Evolutionary conservation across 495 filamentous ascomycete species (phyloP).

Genomic region (Xylaria acuta): DNA sequence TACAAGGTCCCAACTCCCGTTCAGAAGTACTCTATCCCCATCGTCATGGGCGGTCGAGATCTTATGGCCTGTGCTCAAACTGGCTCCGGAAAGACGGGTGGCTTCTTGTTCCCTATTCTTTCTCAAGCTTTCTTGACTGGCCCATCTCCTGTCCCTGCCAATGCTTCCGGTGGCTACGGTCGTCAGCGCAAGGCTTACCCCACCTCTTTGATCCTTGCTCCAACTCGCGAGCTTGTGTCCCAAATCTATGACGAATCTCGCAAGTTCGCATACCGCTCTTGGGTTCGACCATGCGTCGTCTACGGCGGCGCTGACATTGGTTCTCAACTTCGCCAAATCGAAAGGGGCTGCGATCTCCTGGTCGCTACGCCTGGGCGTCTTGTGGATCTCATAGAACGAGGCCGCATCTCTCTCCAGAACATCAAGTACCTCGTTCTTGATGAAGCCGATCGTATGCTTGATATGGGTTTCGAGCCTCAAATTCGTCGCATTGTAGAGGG

Average conservation of each 20-base stretch:
- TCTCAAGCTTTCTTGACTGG: conserved; percentile 93
- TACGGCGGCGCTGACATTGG: conserved; percentile 99
- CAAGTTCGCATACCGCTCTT: conserved; percentile 98
- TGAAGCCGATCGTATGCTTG: conserved; percentile 99
- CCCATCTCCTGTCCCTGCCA: conserved; percentile 70
- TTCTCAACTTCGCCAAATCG: conserved; percentile 94
- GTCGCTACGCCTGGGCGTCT: conserved; percentile 97
- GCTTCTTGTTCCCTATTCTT: conserved; percentile 97
- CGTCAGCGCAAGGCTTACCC: conserved; percentile 94
- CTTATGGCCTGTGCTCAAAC: conserved; percentile 99
- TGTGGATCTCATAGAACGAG: conserved; percentile 97
- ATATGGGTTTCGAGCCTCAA: conserved; percentile 99
- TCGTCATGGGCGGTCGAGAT: conserved; percentile 95
- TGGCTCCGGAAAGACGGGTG: conserved; percentile 98
- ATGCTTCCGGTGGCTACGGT: conserved; percentile 69
- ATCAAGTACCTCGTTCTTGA: conserved; percentile 99
- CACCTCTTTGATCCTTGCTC: conserved; percentile 92
- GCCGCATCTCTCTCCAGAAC: conserved; percentile 92
- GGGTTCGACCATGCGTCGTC: conserved; percentile 97
- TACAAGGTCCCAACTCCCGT: conserved; percentile 96
- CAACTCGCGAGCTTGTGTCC: conserved; percentile 96
- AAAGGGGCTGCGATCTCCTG: conserved; percentile 95
- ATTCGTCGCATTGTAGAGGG: conserved; percentile 98
- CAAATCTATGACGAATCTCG: conserved; percentile 98
- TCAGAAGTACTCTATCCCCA: conserved; percentile 97